Conservation (phyloP, 148 eudicot species). For the Chenopodium album region DNA sequence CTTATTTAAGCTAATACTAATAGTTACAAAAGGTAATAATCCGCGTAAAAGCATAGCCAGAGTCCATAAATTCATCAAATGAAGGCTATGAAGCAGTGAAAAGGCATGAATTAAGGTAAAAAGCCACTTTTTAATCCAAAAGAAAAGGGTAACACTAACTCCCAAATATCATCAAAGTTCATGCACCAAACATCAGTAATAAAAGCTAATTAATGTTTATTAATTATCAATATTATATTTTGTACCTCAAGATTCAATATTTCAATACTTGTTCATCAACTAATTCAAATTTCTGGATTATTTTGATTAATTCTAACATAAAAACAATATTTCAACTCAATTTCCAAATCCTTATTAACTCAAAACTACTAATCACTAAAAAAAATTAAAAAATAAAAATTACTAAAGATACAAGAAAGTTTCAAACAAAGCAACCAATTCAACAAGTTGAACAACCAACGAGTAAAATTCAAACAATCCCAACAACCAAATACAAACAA, state of each 20-base stretch:
- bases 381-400: neutral
- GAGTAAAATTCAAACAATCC: neutral
- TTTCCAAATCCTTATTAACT: neutral
- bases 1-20: neutral
- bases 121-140: conserved; percentile 5
- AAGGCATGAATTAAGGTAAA: conserved; percentile 10
- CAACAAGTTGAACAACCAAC: neutral
- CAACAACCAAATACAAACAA: neutral
- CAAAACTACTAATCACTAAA: neutral
- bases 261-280: neutral
- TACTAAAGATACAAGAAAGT: neutral
- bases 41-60: conserved; percentile 14
- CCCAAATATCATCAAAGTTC: conserved; percentile 16
- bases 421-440: neutral
- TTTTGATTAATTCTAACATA: neutral
- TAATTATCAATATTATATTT: neutral
- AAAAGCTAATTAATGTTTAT: neutral
- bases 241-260: neutral
- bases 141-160: neutral
- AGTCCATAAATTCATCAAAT: conserved; percentile 4
- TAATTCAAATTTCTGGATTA: neutral
- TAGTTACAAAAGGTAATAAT: conserved; percentile 1
- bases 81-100: conserved; percentile 14
- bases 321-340: neutral
- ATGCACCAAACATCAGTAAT: conserved; percentile 20